Base-by-base conservation (phyloP, 2,329 filamentous ascomycete species). In the Ustilaginoidea virens region DNA sequence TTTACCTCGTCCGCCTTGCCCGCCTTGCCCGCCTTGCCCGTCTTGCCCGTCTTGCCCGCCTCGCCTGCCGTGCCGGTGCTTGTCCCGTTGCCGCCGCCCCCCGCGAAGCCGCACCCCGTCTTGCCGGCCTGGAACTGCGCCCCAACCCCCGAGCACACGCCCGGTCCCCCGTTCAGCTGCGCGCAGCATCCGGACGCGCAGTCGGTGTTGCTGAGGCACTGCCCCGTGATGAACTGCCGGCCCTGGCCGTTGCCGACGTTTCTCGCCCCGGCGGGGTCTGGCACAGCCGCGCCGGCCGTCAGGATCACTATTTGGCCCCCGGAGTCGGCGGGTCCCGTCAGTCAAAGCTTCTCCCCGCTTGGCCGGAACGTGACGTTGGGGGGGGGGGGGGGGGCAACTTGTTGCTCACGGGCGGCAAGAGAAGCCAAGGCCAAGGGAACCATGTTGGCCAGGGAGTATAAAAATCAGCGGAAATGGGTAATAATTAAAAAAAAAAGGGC, bases 51-150 rank as follows among this genome's bases (percentile, higher is more conserved):
- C 6, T 29, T 25, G 10, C n/a, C n/a, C n/a, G n/a, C n/a, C n/a
- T n/a, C n/a, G n/a, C n/a, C n/a, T n/a, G n/a, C n/a, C n/a, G n/a
- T n/a, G n/a, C n/a, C n/a, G n/a, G n/a, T n/a, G n/a, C n/a, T 17
- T 18, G 20, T n/a, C 17, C 27, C 27, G 9, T 14, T 23, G 20
- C 12, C 13, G 12, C 21, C 21, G n/a, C 5, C 17, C 8, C 15
- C 21, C 11, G 5, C 36, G 19, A 48, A 48, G 19, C 39, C 41
- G 30, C 46, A 49, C 12, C 46, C 45, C 7, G 39, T 38, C 41
- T 49, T 49, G 23, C 46, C 46, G 16, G 41, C 41, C 38, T 48
- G 44, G 31, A 43, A 42, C 28, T 40, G 36, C 6, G 46, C 46
- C 5, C 41, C 45, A 28, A 42, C 28, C 18, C 40, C 45, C 8